Conservation (phyloP, 2,329 filamentous ascomycete genomes). For the Trichoderma simmonsii region DNA sequence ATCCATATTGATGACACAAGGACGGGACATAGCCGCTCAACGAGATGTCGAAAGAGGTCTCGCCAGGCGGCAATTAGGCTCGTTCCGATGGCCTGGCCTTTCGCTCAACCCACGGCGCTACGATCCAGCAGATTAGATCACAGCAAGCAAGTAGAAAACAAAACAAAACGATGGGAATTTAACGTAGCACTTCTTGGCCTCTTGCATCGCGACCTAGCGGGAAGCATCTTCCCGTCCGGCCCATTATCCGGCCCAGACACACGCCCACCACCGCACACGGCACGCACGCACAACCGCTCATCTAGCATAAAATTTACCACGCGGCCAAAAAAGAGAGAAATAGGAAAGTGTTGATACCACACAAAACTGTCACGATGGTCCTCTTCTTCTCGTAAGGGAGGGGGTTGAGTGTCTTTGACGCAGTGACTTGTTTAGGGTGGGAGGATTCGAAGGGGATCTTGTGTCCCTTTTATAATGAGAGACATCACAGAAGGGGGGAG, state of each 20-base stretch:
- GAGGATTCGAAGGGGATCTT: neutral
- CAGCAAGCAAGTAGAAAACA: neutral
- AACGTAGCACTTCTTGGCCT: neutral
- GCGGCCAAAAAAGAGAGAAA: neutral
- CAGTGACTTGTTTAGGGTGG: neutral
- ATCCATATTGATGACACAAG: neutral
- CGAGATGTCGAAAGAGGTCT: neutral
- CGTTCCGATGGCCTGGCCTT: neutral
- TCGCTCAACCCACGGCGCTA: neutral
- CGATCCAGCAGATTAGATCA: neutral
- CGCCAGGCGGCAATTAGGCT: neutral
- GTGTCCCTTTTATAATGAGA: neutral
- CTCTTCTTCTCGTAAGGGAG: neutral
- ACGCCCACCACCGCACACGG: slow-evolving; percentile 1
- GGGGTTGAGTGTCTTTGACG: neutral
- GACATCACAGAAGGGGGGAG: neutral
- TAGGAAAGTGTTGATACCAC: neutral
- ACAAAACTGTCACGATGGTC: neutral
- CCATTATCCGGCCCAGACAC: slow-evolving; percentile 18
- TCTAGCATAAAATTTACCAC: neutral
- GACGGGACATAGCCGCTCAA: slow-evolving; percentile 6
- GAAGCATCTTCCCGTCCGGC: slow-evolving; percentile 19
- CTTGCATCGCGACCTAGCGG: slow-evolving; percentile 13
- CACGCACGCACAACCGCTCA: neutral
- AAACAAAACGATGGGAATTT: neutral